These are phyloP conservation scores for Croton setiger DNA, from an alignment of 441 rosid species.

Conservation along the genomic window DNA sequence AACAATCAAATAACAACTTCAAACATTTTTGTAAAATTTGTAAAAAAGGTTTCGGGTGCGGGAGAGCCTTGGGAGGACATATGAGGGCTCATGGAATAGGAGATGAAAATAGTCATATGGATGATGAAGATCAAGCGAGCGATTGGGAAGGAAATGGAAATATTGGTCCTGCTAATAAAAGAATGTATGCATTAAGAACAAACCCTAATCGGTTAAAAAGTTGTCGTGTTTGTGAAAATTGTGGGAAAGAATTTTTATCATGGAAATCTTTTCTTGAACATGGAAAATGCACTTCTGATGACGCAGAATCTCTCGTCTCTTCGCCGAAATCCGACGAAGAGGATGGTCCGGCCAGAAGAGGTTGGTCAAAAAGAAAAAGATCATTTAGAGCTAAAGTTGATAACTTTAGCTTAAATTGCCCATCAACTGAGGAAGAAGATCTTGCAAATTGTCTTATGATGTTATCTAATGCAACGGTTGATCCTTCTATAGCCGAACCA, in stretches of 20 bases:
- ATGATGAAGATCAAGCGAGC: conserved; percentile 45
- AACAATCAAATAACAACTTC: conserved; percentile 25
- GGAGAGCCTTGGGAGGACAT: conserved; percentile 73
- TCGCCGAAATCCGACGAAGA: conserved; percentile 45
- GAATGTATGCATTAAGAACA: conserved; percentile 64
- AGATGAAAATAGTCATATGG: conserved; percentile 40
- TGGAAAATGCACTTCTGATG: conserved; percentile 54
- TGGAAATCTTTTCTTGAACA: conserved; percentile 76
- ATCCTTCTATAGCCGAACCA: conserved; percentile 37
- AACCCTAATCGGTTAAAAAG: conserved; percentile 58
- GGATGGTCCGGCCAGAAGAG: conserved; percentile 30
- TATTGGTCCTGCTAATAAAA: conserved; percentile 36
- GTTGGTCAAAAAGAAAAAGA: conserved; percentile 63
- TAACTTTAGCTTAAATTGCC: conserved; percentile 33
- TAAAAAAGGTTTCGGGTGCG: conserved; percentile 66
- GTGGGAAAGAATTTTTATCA: conserved; percentile 62
- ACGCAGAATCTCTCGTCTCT: conserved; percentile 44
- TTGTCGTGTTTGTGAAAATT: conserved; percentile 60
- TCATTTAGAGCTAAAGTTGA: conserved; percentile 45
- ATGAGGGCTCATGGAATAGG: conserved; percentile 80
- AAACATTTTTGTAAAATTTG: conserved; percentile 67
- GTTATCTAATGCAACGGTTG: conserved; percentile 71
- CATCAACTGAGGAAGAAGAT: conserved; percentile 87
- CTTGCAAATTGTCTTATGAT: conserved; percentile 88
- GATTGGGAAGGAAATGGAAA: conserved; percentile 53